Evolutionary conservation across 75 land plant species (phyloP), one percentile per base, ranked within the genome.

Genomic region (Selaginella moellendorffii): DNA sequence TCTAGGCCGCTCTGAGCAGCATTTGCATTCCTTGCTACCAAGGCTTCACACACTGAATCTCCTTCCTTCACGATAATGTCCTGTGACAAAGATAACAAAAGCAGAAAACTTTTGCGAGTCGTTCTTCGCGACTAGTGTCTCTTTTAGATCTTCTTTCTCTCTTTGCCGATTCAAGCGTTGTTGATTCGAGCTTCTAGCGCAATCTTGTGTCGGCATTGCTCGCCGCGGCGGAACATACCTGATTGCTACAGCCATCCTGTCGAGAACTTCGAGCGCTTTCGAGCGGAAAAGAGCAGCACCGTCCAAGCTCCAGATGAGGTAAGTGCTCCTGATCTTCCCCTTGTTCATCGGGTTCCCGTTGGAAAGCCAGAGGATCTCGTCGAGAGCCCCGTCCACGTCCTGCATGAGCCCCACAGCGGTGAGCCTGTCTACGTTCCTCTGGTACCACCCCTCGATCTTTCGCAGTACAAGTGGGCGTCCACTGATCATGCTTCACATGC

Each of bases 161-260:
- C 5, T 36, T 5, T 36, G 46, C 14, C 5, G 5, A 36, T 36
- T n/a, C n/a, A n/a, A n/a, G n/a, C n/a, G n/a, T n/a, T n/a, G n/a
- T n/a, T n/a, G n/a, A n/a, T n/a, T n/a, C n/a, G n/a, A n/a, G n/a
- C n/a, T n/a, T n/a, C n/a, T n/a, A n/a, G n/a, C n/a, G n/a, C n/a
- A n/a, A n/a, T n/a, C n/a, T n/a, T n/a, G n/a, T n/a, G n/a, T n/a
- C n/a, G n/a, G n/a, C n/a, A n/a, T n/a, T n/a, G n/a, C n/a, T n/a
- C n/a, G n/a, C n/a, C n/a, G n/a, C n/a, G n/a, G n/a, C n/a, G 46
- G 46, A 5, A 36, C 22, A 25, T 61, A 82, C 84, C 85, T 80
- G 79, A 77, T 82, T 82, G 28, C 79, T 54, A 68, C 65, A 9
- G 82, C 73, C 71, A 79, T 52, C 65, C 67, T 71, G 36, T 65